Conservation (phyloP, 768 basidiomycete genomes). For the Cubamyces sp. region DNA sequence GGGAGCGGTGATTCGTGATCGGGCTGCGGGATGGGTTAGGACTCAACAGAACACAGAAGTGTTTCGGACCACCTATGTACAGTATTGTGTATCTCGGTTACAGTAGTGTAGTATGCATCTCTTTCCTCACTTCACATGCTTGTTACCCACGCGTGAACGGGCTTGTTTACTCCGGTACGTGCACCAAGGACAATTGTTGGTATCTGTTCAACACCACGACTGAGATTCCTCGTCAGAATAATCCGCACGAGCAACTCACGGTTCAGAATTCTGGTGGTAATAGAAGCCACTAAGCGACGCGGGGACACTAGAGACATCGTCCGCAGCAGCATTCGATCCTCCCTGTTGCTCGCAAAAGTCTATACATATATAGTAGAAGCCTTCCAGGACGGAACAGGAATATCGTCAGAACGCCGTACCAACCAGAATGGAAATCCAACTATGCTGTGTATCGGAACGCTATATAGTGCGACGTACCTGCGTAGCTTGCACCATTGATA, state of each 20-base stretch:
- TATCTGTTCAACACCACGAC: conserved; percentile 52
- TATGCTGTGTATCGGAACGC: neutral
- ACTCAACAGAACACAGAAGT: no score
- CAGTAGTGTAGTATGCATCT: no score
- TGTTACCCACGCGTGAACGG: conserved; percentile 39
- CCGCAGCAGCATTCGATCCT: conserved; percentile 26
- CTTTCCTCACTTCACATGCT: no score
- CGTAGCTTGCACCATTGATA: conserved; percentile 94
- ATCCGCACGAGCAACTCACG: conserved; percentile 56
- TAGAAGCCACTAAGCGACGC: conserved; percentile 91
- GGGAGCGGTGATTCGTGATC: conserved; percentile 12
- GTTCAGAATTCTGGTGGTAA: conserved; percentile 91
- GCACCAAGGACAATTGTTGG: conserved; percentile 83
- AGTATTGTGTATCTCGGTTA: no score
- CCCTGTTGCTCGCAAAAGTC: conserved; percentile 76
- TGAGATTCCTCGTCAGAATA: no score
- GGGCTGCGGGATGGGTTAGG: no score
- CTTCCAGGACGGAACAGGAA: conserved; percentile 43
- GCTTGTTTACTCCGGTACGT: conserved; percentile 73
- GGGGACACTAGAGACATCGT: no score
- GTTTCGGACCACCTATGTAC: no score
- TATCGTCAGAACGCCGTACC: conserved; percentile 3
- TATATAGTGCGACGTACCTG: conserved; percentile 58
- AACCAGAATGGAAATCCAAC: conserved; percentile 1
- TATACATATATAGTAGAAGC: conserved; percentile 95